phyloP scores from a whole-genome alignment of 1,139 yeast species.

The Kodamaea arcana region DNA sequence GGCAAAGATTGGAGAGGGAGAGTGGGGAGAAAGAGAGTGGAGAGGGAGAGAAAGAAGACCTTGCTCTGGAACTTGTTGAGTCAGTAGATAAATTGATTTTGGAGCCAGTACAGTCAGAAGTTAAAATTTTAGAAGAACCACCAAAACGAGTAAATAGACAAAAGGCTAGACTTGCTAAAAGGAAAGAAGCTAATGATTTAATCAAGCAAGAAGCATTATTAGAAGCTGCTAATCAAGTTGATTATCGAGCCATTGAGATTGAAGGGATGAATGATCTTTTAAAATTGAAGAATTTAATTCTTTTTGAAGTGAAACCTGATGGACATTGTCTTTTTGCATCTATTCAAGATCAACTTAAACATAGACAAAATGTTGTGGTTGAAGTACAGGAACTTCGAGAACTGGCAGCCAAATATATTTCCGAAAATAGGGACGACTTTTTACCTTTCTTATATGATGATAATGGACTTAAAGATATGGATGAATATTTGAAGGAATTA shows the following conservation, averaged over 20 bases:
- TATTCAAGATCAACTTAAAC: conserved; percentile 66
- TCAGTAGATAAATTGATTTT: background rate
- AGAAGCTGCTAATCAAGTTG: conserved; percentile 67
- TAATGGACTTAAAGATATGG: conserved; percentile 54
- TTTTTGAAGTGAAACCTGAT: conserved; percentile 76
- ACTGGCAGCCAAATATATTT: conserved; percentile 64
- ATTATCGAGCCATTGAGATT: conserved; percentile 66
- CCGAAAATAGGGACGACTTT: conserved; percentile 62
- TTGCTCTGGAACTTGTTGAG: conserved; percentile 7
- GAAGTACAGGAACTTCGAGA: conserved; percentile 55
- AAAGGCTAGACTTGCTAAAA: conserved; percentile 72
- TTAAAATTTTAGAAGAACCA: conserved; percentile 3
- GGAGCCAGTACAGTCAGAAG: background rate
- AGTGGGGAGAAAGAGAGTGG: conserved; percentile 17
- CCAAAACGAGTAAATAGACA: conserved; percentile 65
- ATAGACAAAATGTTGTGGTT: conserved; percentile 42
- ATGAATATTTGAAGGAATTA: conserved; percentile 65
- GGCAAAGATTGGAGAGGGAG: conserved; percentile 51
- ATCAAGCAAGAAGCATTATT: conserved; percentile 62
- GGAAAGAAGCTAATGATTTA: conserved; percentile 65
- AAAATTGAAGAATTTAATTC: conserved; percentile 40
- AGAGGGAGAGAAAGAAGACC: conserved; percentile 11
- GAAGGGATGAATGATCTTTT: conserved; percentile 58
- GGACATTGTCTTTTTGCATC: conserved; percentile 94
- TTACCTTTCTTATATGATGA: conserved; percentile 83